Evolutionary conservation across 2,329 filamentous ascomycete species (phyloP).

Genomic region (Talaromyces sp.): DNA sequence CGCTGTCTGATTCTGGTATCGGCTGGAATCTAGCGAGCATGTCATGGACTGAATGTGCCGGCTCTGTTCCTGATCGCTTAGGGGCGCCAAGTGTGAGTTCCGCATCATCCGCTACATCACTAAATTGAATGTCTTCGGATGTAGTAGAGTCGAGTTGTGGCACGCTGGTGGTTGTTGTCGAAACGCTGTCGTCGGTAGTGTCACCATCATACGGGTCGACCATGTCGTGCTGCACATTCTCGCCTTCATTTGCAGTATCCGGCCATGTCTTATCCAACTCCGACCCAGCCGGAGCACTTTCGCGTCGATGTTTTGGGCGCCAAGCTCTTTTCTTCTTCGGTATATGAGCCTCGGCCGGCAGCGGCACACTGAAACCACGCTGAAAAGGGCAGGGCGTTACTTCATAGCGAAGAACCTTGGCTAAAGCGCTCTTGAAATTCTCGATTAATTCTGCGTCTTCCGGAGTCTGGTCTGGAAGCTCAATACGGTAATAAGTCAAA

Average conservation of each 20-base stretch:
- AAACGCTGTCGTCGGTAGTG: slow-evolving; percentile 31
- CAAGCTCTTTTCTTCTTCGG: slow-evolving; percentile 67
- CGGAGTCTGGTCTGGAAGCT: slow-evolving; percentile 65
- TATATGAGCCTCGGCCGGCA: slow-evolving; percentile 66
- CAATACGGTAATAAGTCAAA: slow-evolving; percentile 86
- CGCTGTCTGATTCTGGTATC: slow-evolving; percentile 26
- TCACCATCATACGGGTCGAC: slow-evolving; percentile 34
- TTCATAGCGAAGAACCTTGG: slow-evolving; percentile 76
- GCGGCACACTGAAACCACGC: slow-evolving; percentile 68
- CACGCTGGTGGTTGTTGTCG: slow-evolving; percentile 24
- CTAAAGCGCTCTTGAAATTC: slow-evolving; percentile 66
- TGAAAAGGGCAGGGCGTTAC: slow-evolving; percentile 84
- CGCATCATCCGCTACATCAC: slow-evolving; percentile 16
- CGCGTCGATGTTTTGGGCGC: slow-evolving; percentile 57
- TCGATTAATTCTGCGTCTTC: slow-evolving; percentile 64
- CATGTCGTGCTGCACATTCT: slow-evolving; percentile 27
- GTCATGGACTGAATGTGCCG: slow-evolving; percentile 33
- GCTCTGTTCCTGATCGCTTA: slow-evolving; percentile 29
- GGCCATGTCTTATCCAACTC: slow-evolving; percentile 20
- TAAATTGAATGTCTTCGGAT: slow-evolving; percentile 21
- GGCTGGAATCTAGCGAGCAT: slow-evolving; percentile 40
- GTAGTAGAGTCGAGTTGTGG: neutral
- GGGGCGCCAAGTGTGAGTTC: slow-evolving; percentile 18
- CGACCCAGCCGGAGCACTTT: slow-evolving; percentile 25
- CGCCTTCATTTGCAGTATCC: slow-evolving; percentile 19